Percentiles rank a stretch among this genome's conserved stretches.
Conservation (phyloP, 179 eudicot species). For the Silene noctiflora region DNA sequence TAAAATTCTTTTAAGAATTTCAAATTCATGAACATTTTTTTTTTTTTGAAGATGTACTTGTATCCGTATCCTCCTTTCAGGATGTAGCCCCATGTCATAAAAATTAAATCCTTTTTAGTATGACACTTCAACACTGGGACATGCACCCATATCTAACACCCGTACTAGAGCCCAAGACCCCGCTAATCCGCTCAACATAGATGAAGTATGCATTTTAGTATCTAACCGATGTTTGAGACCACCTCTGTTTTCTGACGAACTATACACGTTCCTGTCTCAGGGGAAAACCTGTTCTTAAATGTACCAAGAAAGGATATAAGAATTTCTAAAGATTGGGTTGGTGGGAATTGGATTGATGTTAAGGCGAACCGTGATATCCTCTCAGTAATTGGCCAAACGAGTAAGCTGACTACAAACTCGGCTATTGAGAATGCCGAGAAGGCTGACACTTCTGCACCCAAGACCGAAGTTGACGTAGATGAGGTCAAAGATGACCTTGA, state of each 20-base stretch:
- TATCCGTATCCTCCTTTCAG: neutral
- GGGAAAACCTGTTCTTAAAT: constrained; percentile 59
- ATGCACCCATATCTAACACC: neutral
- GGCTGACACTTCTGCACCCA: constrained; percentile 33
- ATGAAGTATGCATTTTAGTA: neutral
- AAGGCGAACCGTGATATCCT: constrained; percentile 49
- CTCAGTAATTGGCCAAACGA: constrained; percentile 30
- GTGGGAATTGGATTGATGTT: constrained; percentile 70
- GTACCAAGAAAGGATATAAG: constrained; percentile 53
- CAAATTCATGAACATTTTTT: neutral
- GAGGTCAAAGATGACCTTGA: constrained; percentile 9
- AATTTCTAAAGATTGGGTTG: constrained; percentile 86
- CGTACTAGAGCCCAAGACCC: neutral
- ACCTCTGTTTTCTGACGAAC: neutral
- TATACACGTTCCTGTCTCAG: constrained; percentile 34
- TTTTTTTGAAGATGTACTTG: neutral
- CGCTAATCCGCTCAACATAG: neutral
- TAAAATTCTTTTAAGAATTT: too few species aligned
- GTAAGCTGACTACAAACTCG: constrained; percentile 34
- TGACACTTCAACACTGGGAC: neutral
- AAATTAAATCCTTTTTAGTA: neutral
- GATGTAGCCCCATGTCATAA: neutral
- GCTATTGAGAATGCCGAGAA: constrained; percentile 34
- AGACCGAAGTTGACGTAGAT: constrained; percentile 23
- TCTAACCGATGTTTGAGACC: neutral